Evolutionary conservation across 768 basidiomycete species (phyloP), one percentile per base, ranked within the genome.

Genomic region (Russula virescens): DNA sequence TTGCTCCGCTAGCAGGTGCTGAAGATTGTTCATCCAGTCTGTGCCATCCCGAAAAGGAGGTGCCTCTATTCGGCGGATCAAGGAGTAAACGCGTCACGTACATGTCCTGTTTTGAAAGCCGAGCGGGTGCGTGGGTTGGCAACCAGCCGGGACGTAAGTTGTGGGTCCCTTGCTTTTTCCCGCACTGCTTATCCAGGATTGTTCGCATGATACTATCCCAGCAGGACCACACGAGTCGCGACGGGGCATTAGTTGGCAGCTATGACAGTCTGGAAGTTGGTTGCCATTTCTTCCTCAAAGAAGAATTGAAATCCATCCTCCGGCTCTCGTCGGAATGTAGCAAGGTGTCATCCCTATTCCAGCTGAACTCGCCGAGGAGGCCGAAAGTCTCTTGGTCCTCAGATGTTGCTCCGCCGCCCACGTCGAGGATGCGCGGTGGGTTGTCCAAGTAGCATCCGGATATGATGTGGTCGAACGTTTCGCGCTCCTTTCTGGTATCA

Each of bases 191-290:
- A 61, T 78, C 75, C n/a, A 73, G 58, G 18, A 71, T 69, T n/a
- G 81, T 83, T 38, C 72, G 75, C 1, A 86, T 84, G n/a, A 89
- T 72, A 70, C 87, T 89, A 70, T 90, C 91, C 88, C 88, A 91
- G 66, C 86, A 86, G 0, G 87, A 85, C 85, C 88, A 91, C 0
- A 86, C 86, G 13, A 75, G 65, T 21, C 80, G 74, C 51, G 76
- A 75, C 75, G 76, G 0, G 88, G 90, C 87, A 91, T 89, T 19
- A 91, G 70, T 86, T 89, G 28, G 19, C 16, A 55, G n/a, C n/a
- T n/a, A n/a, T n/a, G n/a, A n/a, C n/a, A 21, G 25, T 35, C 21
- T 19, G 7, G 31, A 19, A 2, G 13, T 49, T 46, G 49, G 55
- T 25, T n/a, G 13, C 47, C 25, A 21, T 16, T 16, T 19, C 26